These are phyloP conservation scores for Cryphonectria nitschkei DNA, from an alignment of 2,329 filamentous ascomycete genomes.

Conservation along the genomic window DNA sequence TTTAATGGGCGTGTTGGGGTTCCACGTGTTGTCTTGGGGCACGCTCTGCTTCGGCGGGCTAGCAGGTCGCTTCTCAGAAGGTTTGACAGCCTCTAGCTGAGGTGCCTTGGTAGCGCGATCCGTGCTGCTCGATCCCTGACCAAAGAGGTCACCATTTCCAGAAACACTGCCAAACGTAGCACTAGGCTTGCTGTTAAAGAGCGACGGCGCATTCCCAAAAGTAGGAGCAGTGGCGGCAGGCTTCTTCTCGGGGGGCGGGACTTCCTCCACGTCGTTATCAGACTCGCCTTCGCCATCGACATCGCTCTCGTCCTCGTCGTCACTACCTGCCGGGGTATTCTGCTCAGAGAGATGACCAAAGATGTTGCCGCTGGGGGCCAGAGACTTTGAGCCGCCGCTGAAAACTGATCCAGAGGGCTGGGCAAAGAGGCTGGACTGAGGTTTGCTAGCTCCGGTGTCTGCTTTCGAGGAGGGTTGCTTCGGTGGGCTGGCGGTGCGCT, in stretches of 20 bases:
- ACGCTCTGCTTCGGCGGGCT: constrained; percentile 47
- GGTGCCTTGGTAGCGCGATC: constrained; percentile 57
- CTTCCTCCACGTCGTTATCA: constrained; percentile 41
- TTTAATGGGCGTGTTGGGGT: constrained; percentile 56
- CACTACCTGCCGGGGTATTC: constrained; percentile 59
- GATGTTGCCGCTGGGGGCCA: constrained; percentile 49
- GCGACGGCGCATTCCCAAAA: constrained; percentile 44
- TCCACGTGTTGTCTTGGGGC: constrained; percentile 51
- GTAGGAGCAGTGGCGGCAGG: constrained; percentile 47
- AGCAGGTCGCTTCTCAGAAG: constrained; percentile 42
- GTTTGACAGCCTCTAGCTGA: constrained; percentile 48
- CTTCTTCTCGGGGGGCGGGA: constrained; percentile 51
- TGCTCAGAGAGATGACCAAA: constrained; percentile 64
- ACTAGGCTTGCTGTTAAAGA: constrained; percentile 38
- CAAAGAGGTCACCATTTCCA: constrained; percentile 47
- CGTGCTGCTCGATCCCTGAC: constrained; percentile 56
- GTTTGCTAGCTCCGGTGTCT: constrained; percentile 31
- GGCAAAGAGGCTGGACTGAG: constrained; percentile 41
- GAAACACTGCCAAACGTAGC: constrained; percentile 34
- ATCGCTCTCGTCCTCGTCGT: constrained; percentile 56
- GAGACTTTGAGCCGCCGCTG: constrained; percentile 35
- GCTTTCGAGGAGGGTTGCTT: constrained; percentile 39
- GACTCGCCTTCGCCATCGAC: constrained; percentile 48
- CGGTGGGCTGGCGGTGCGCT: constrained; percentile 38
- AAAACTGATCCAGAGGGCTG: constrained; percentile 46